Evolutionary conservation across 2,329 filamentous ascomycete species (phyloP).

Genomic region (Fusarium pseudonygamai): DNA sequence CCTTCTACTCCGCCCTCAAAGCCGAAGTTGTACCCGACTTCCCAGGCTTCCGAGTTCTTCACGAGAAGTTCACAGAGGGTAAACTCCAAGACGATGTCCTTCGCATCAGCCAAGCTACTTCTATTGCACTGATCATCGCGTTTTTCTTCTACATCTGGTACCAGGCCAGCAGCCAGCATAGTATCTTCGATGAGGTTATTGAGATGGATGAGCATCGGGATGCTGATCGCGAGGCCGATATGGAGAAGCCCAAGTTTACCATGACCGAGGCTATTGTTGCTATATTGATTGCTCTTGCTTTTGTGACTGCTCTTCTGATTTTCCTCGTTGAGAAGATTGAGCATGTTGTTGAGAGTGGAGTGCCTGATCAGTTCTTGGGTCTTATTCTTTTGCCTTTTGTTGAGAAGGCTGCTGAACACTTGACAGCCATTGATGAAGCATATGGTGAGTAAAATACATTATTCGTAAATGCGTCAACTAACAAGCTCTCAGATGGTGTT

Average conservation of each 20-base stretch:
- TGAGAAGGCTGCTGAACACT: conserved; percentile 76
- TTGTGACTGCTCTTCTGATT: conserved; percentile 72
- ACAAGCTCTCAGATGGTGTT: conserved; percentile 53
- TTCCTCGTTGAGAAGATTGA: conserved; percentile 74
- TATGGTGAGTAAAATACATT: conserved; percentile 51
- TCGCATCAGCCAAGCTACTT: conserved; percentile 69
- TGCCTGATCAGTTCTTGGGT: conserved; percentile 52
- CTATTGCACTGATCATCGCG: conserved; percentile 68
- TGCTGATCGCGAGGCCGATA: conserved; percentile 65
- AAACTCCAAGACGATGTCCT: conserved; percentile 59
- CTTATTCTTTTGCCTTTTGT: conserved; percentile 74
- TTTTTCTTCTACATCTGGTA: conserved; percentile 68
- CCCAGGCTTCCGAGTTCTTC: conserved; percentile 32
- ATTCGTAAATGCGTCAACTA: rapidly evolving
- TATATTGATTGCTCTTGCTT: conserved; percentile 63
- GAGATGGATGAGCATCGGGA: conserved; percentile 60
- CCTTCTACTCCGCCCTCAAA: conserved; percentile 50
- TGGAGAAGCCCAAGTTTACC: conserved; percentile 70
- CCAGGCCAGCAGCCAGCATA: conserved; percentile 71
- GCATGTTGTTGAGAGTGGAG: conserved; percentile 51
- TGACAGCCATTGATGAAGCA: conserved; percentile 76
- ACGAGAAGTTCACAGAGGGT: conserved; percentile 44
- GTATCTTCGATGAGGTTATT: conserved; percentile 68
- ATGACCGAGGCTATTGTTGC: conserved; percentile 71
- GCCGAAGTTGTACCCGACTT: conserved; percentile 37